Evolutionary conservation across 768 basidiomycete species (phyloP), one percentile per base, ranked within the genome.

Genomic region (Rhodotorula graminis): DNA sequence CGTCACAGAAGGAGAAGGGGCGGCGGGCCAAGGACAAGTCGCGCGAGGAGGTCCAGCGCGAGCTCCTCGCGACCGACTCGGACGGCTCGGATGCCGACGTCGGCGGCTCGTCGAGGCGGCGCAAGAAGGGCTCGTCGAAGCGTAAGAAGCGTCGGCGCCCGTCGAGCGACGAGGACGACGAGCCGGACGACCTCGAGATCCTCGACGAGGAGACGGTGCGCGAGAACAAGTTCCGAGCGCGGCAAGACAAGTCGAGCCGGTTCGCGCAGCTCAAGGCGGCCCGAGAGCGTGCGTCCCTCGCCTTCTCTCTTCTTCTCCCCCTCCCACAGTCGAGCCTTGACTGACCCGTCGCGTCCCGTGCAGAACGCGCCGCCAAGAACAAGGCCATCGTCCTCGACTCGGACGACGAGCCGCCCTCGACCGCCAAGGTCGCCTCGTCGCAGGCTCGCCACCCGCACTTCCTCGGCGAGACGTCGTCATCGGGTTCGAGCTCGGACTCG

Each of bases 111-210:
- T 40, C 57, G 15, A 27, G 55, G 27, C 44, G 46, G 50, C 52
- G 53, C 9, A 25, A 23, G 29, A 61, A 59, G 58, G 33, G 14
- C 12, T 42, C 56, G 52, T 10, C 55, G 5, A 6, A 11, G 64
- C 40, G 23, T 19, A 61, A 53, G 42, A 61, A 62, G 67, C 42
- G 52, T 2, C 29, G 53, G n/a, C 59, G 25, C 16, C 7, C 6
- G n/a, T 27, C 31, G 27, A 52, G 50, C 44, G 9, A 9, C 27
- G 61, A 64, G 29, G 44, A 29, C 60, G 44, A 47, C 29, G 64
- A 65, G 53, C 46, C 57, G 58, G 67, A 72, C 44, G 71, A 72
- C 52, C 63, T 72, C 46, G 66, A 65, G 53, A 72, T 72, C n/a
- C 27, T 61, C 8, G 71, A 64, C 31, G 67, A 72, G 59, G 42